A percentile compares a stretch with the other conserved stretches of the same genome.
Evolutionary conservation across 345 rosid species (phyloP).

Genomic region (Garcia nutans): DNA sequence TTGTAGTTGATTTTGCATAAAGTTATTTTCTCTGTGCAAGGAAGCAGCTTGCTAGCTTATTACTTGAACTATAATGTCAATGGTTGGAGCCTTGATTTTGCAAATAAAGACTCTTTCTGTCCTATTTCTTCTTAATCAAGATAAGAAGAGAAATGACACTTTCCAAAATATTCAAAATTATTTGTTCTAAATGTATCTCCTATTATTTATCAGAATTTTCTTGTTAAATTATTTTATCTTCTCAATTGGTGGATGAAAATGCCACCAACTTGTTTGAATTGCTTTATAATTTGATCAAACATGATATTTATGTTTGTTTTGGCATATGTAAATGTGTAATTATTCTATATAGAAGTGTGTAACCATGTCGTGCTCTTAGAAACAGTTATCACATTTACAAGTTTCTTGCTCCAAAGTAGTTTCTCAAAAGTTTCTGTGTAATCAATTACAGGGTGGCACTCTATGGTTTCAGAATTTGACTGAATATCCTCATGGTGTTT

Average conservation of each 20-base stretch:
- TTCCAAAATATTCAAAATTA: background rate
- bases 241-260: background rate
- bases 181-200: background rate
- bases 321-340: background rate
- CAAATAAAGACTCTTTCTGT: background rate
- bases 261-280: background rate
- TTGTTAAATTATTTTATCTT: background rate
- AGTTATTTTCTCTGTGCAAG: too few species aligned
- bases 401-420: background rate
- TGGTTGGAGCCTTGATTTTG: background rate
- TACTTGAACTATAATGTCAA: background rate
- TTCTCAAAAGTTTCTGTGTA: background rate
- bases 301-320: background rate
- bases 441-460: slow-evolving; percentile 77
- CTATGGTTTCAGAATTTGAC: slow-evolving; percentile 94
- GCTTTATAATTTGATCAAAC: background rate
- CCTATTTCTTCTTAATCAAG: background rate
- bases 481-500: slow-evolving; percentile 61
- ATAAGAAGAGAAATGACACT: background rate
- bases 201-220: background rate
- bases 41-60: background rate
- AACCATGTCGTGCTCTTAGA: background rate
- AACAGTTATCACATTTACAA: background rate
- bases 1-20: too few species aligned
- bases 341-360: background rate